Percentiles rank a stretch among this genome's conserved stretches.
These are phyloP conservation scores for Phialophora verrucosa DNA, from an alignment of 2,329 filamentous ascomycete species.

Conservation along the genomic window DNA sequence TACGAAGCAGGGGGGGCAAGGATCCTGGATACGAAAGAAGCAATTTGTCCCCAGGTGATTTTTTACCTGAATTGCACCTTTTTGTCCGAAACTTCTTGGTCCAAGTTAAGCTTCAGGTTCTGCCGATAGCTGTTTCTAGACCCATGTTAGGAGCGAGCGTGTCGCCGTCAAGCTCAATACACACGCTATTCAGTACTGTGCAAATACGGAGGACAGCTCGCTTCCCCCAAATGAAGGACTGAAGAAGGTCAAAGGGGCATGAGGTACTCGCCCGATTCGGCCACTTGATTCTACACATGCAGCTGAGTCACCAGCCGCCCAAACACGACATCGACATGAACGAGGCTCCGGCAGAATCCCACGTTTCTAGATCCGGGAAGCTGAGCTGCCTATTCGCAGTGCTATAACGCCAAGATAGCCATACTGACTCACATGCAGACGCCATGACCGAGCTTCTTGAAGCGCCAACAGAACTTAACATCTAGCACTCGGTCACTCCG, in stretches of 20 bases:
- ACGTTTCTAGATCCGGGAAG: not conserved
- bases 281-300: not conserved
- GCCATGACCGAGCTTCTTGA: not conserved
- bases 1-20: not conserved
- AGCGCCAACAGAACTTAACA: too few species aligned
- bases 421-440: not conserved
- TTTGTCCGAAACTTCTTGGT: not conserved
- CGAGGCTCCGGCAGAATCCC: not conserved
- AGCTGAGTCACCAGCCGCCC: slow-evolving; percentile 7
- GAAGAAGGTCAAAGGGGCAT: not conserved
- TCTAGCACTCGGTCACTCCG: too few species aligned
- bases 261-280: not conserved
- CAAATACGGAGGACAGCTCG: not conserved
- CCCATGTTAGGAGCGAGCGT: not conserved
- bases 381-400: too few species aligned
- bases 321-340: not conserved
- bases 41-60: not conserved
- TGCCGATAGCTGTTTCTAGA: not conserved
- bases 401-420: not conserved
- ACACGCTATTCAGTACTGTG: too few species aligned
- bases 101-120: not conserved
- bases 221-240: not conserved
- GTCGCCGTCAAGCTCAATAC: not conserved
- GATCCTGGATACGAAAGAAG: not conserved
- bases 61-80: not conserved